Evolutionary conservation across 371 early-diverging fungal species (phyloP), one percentile per base, ranked within the genome.

Genomic region (Mucor racemosus): DNA sequence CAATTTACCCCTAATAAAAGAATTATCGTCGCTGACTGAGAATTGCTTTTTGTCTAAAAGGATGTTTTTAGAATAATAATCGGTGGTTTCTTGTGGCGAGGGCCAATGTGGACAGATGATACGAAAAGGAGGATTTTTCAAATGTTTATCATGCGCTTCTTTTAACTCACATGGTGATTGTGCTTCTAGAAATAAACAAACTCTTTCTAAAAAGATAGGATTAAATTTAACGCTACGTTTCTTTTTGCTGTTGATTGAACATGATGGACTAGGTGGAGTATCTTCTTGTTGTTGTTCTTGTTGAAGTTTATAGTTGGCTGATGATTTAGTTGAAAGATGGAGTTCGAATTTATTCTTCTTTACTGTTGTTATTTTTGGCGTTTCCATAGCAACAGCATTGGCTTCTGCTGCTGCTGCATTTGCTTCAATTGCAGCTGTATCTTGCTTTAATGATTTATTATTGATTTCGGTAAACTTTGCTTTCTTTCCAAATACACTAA

Each of bases 191-290:
- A 87, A 87, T 5, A 84, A 62, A 40, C 78, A 77, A 7, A 87
- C 75, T 55, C 77, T 74, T 62, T 84, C 88, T 26, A 90, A 78
- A 61, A 84, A 81, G 5, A 70, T n/a, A 11, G 85, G 68, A 42
- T 87, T 78, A 66, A 90, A 90, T 58, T 81, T 81, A 15, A 90
- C 88, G 50, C 50, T 50, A 26, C 19, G 50, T 50, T 75, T 84
- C 67, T 84, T 80, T 54, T 50, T 34, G 39, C 38, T 19, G n/a
- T 55, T 21, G 34, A 31, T 15, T n/a, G 56, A 64, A 9, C 17
- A 34, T 21, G 59, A n/a, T 33, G 44, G 57, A 36, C 64, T 64
- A 8, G 33, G 56, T 56, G 46, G 33, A 21, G 42, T 54, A 1
- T 26, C 26, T 46, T 40, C 15, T 62, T 58, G 56, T 7, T 69